Evolutionary conservation across 2,329 filamentous ascomycete species (phyloP).

Genomic region (Cytospora paraplurivora): DNA sequence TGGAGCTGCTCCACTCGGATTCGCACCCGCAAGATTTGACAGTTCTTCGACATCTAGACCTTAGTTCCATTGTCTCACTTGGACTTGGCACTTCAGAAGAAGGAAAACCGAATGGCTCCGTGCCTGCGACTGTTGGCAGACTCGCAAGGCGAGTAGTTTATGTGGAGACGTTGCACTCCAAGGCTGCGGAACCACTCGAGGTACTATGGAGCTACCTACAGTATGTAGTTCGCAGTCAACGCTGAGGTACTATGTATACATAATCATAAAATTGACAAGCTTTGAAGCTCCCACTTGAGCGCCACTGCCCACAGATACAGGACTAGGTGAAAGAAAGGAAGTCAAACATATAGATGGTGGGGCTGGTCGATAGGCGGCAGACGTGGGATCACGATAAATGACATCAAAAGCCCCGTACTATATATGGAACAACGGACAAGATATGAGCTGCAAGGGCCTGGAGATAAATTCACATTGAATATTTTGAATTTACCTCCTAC

Average conservation of each 20-base stretch:
- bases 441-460: not conserved
- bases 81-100: not conserved
- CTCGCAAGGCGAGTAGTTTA: too few relatives aligned
- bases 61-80: constrained; percentile 5
- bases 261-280: too few relatives aligned
- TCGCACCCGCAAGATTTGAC: constrained; percentile 15
- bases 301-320: not conserved
- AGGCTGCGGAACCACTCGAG: too few relatives aligned
- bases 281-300: too few relatives aligned
- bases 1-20: constrained; percentile 16
- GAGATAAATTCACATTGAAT: constrained; percentile 12
- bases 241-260: too few relatives aligned
- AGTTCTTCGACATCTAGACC: constrained; percentile 5
- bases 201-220: too few relatives aligned
- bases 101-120: too few relatives aligned
- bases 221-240: too few relatives aligned
- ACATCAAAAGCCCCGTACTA: not conserved
- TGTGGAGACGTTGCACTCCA: too few relatives aligned
- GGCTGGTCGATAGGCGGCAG: constrained; percentile 6
- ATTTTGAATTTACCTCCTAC: constrained; percentile 20
- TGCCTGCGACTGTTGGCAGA: not conserved
- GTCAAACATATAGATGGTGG: not conserved
- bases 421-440: not conserved
- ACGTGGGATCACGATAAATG: not conserved
- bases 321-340: not conserved